Conservation (phyloP, 2,329 filamentous ascomycete species). For the Oidium heveae region DNA sequence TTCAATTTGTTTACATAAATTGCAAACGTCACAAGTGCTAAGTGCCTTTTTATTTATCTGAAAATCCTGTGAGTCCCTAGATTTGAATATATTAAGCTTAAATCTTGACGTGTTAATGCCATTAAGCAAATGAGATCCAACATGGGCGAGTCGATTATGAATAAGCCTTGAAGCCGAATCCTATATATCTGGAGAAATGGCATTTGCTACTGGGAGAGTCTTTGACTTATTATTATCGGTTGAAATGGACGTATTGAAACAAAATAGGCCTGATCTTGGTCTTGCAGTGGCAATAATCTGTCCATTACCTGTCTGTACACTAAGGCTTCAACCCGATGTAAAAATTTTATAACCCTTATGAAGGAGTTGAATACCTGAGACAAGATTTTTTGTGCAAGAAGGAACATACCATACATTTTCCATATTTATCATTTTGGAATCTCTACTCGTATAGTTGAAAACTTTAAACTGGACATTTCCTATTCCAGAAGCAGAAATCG, state of each 20-base stretch:
- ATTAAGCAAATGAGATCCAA: background rate
- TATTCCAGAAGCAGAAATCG: background rate
- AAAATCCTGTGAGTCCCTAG: background rate
- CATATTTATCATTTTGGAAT: background rate
- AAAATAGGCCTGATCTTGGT: background rate
- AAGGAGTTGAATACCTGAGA: background rate
- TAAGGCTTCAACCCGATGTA: background rate
- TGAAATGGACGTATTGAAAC: background rate
- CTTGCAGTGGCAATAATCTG: background rate
- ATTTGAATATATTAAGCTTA: background rate
- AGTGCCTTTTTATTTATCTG: background rate
- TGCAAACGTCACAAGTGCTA: background rate
- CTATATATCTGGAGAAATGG: background rate
- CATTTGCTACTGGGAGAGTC: background rate
- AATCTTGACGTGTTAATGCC: background rate
- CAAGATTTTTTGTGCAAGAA: background rate
- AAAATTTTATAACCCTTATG: background rate
- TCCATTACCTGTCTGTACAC: background rate
- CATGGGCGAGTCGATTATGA: background rate
- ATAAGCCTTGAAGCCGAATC: background rate
- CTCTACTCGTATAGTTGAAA: background rate
- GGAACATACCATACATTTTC: background rate
- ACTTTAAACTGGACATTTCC: background rate
- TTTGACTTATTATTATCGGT: background rate
- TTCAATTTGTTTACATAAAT: background rate